A percentile compares a stretch with the other conserved stretches of the same genome.
phyloP scores from a whole-genome alignment of 1,139 yeast genomes.

The Debaryomyces nepalensis region DNA sequence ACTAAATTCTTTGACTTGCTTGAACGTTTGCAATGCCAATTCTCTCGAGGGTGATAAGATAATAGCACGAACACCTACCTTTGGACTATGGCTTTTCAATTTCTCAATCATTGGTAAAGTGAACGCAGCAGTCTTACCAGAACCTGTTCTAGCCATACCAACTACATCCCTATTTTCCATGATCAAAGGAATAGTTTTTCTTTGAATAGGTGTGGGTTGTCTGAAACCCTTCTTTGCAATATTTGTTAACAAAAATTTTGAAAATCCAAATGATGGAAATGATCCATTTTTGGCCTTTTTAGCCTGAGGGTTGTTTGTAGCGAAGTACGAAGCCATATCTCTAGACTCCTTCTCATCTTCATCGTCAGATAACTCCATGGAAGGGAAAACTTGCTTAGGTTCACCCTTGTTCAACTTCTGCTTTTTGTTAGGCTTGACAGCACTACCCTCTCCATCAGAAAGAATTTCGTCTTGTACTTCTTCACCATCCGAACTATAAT shows the following conservation, averaged over 20 bases:
- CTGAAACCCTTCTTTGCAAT: constrained; percentile 85
- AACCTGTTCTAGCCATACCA: constrained; percentile 99
- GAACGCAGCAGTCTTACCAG: constrained; percentile 98
- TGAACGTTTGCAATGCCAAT: constrained; percentile 88
- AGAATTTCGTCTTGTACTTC: constrained; percentile 65
- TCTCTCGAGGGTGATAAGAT: constrained; percentile 92
- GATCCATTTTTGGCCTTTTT: constrained; percentile 80
- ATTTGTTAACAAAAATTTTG: constrained; percentile 69
- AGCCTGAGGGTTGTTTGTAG: constrained; percentile 47
- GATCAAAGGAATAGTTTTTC: constrained; percentile 90
- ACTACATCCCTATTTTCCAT: constrained; percentile 91
- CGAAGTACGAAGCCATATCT: constrained; percentile 47
- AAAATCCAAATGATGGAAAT: constrained; percentile 88
- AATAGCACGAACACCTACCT: constrained; percentile 83
- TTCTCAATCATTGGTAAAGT: constrained; percentile 90
- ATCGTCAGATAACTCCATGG: constrained; percentile 69
- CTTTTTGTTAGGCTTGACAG: constrained; percentile 27
- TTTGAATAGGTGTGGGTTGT: constrained; percentile 97
- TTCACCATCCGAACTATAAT: constrained; percentile 29
- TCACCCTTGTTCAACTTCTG: constrained; percentile 21
- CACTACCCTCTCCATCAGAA: constrained; percentile 46
- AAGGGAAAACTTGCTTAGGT: constrained; percentile 53
- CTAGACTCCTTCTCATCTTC: constrained; percentile 47
- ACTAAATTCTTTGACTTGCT: constrained; percentile 86
- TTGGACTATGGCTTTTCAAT: constrained; percentile 80